A percentile compares a stretch with the other conserved stretches of the same genome.
Evolutionary conservation across 805 yeast species (phyloP).

Genomic region (Candida ipomoeae): DNA sequence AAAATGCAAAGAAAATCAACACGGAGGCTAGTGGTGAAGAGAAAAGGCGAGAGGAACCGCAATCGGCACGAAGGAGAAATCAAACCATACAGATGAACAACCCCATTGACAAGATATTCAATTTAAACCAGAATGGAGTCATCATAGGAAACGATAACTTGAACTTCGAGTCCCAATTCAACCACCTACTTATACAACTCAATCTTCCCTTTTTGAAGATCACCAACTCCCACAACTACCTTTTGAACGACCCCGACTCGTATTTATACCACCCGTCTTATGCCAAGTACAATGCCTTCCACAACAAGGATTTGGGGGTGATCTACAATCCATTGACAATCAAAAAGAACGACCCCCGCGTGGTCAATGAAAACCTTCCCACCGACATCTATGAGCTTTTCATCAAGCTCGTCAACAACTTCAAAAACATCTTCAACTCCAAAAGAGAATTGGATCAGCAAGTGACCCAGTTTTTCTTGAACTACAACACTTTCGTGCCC

Average conservation of each 20-base stretch:
- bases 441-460: conserved; percentile 44
- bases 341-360: conserved; percentile 6
- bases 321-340: conserved; percentile 40
- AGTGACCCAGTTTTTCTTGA: conserved; percentile 46
- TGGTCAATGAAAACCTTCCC: conserved; percentile 24
- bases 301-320: conserved; percentile 34
- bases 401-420: conserved; percentile 41
- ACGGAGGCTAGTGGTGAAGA: not conserved
- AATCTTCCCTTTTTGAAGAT: conserved; percentile 42
- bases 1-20: not conserved
- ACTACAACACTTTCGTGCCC: conserved; percentile 52
- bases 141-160: conserved; percentile 44
- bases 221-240: conserved; percentile 40
- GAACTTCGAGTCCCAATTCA: conserved; percentile 44
- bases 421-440: conserved; percentile 35
- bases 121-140: conserved; percentile 39
- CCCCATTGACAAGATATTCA: conserved; percentile 44
- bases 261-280: conserved; percentile 40
- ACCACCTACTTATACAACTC: conserved; percentile 40
- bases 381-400: conserved; percentile 41
- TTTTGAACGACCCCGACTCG: conserved; percentile 40
- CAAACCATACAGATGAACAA: conserved; percentile 30
- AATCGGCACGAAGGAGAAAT: not conserved
- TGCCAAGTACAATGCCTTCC: conserved; percentile 32
- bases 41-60: conserved; percentile 8